phyloP scores from a whole-genome alignment of 768 basidiomycete genomes.

The Naganishia randhawae region DNA sequence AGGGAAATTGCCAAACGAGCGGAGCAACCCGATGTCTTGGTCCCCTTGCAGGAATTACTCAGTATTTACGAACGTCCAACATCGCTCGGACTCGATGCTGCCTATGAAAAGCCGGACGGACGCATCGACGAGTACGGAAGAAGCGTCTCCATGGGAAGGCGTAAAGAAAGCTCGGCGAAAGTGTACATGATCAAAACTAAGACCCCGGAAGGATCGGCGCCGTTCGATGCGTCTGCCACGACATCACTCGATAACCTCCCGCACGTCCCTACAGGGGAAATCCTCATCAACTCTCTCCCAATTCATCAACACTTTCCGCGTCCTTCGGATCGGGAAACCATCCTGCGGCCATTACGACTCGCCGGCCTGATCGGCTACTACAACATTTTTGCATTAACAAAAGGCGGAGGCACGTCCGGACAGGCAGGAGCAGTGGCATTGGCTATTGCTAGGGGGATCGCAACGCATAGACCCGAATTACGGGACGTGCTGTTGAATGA shows the following conservation, averaged over 20 bases:
- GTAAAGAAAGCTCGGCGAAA: conserved; percentile 84
- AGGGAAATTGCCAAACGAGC: conserved; percentile 38
- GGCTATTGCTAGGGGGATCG: conserved; percentile 50
- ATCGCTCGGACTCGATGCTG: not conserved
- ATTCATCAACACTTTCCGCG: conserved; percentile 73
- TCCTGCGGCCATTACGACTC: conserved; percentile 77
- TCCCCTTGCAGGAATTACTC: conserved; percentile 31
- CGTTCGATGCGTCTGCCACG: not conserved
- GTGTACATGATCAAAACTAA: conserved; percentile 75
- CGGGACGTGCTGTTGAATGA: conserved; percentile 69
- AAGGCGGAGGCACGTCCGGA: conserved; percentile 86
- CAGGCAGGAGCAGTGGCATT: conserved; percentile 81
- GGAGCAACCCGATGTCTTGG: conserved; percentile 34
- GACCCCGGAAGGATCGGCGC: conserved; percentile 6
- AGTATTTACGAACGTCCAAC: conserved; percentile 34
- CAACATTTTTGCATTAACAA: conserved; percentile 66
- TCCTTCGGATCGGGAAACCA: conserved; percentile 70
- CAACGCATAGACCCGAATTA: conserved; percentile 64
- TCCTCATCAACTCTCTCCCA: conserved; percentile 81
- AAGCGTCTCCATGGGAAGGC: conserved; percentile 76
- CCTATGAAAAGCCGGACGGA: conserved; percentile 60
- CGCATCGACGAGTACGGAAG: conserved; percentile 72
- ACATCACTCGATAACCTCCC: conserved; percentile 31
- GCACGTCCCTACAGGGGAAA: conserved; percentile 56
- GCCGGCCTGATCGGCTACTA: conserved; percentile 79